phyloP scores from a whole-genome alignment of 1,284 basidiomycete species.

The Moesziomyces aphidis region DNA sequence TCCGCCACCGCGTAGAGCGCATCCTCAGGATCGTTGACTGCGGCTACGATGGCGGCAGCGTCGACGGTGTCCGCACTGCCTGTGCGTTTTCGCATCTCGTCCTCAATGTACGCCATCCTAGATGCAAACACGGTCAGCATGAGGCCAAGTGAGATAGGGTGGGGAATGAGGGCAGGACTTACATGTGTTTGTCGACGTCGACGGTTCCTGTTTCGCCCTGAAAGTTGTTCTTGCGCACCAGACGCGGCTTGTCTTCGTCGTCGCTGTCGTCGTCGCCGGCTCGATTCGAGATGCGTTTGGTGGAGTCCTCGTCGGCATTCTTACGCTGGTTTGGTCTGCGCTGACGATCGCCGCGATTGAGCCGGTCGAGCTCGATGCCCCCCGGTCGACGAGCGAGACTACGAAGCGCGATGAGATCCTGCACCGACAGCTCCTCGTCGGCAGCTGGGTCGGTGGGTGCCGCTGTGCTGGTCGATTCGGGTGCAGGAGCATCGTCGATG shows the following conservation, averaged over 20 bases:
- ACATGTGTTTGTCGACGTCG: conserved; percentile 99
- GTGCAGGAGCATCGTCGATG: conserved; percentile 3
- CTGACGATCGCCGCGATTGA: conserved; percentile 84
- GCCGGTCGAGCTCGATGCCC: conserved; percentile 86
- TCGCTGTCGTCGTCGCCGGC: conserved; percentile 22
- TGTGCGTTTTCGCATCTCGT: conserved; percentile 82
- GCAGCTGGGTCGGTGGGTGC: neutral
- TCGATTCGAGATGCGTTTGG: neutral
- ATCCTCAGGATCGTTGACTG: conserved; percentile 77
- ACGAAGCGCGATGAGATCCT: conserved; percentile 86
- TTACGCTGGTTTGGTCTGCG: conserved; percentile 74
- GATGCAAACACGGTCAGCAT: too few relatives aligned
- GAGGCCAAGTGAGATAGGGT: too few relatives aligned
- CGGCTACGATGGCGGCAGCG: neutral
- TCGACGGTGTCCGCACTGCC: neutral
- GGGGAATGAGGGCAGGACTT: too few relatives aligned
- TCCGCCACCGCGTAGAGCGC: conserved; percentile 84
- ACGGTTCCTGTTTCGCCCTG: conserved; percentile 95
- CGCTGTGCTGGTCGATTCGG: neutral
- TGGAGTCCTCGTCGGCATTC: conserved; percentile 1
- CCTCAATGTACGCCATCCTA: conserved; percentile 98
- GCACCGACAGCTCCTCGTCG: conserved; percentile 69
- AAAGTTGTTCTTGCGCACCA: conserved; percentile 89
- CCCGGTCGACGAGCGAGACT: conserved; percentile 77
- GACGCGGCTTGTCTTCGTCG: conserved; percentile 60